Percentiles rank a stretch among this genome's conserved stretches.
Evolutionary conservation across 306 rosid genomes (phyloP).

Genomic region (Vicia sativa): DNA sequence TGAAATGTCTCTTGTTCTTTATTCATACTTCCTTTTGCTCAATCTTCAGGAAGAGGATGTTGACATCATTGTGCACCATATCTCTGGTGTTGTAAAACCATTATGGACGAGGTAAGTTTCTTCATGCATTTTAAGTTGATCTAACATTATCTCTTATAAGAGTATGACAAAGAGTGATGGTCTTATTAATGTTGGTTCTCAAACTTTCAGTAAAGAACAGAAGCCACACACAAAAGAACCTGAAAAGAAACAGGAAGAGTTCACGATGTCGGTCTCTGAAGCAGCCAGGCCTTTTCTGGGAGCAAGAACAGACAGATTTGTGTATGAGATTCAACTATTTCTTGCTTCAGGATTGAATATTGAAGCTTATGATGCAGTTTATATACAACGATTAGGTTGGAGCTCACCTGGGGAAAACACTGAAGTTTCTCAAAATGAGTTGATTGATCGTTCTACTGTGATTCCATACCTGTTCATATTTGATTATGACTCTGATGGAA

Average conservation of each 20-base stretch:
- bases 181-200: conserved; percentile 21
- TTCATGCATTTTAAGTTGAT: conserved; percentile 29
- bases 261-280: conserved; percentile 51
- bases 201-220: conserved; percentile 50
- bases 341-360: conserved; percentile 86
- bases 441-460: conserved; percentile 48
- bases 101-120: conserved; percentile 51
- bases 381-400: conserved; percentile 81
- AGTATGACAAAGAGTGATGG: conserved; percentile 1
- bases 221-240: conserved; percentile 35
- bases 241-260: conserved; percentile 61
- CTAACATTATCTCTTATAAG: background rate
- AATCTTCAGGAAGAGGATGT: conserved; percentile 82
- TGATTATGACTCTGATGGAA: conserved; percentile 64
- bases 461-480: conserved; percentile 69
- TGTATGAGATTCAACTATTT: conserved; percentile 75
- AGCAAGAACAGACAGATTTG: conserved; percentile 68
- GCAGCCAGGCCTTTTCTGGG: conserved; percentile 74
- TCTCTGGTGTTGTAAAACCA: conserved; percentile 57
- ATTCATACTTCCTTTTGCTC: conserved; percentile 31
- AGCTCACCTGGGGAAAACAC: conserved; percentile 52
- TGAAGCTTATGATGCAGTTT: conserved; percentile 85
- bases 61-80: conserved; percentile 77
- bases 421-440: conserved; percentile 48
- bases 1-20: background rate